A percentile compares a stretch with the other conserved stretches of the same genome.
These are phyloP conservation scores for Agaricus subrufescens DNA, from an alignment of 768 basidiomycete species.

Conservation along the genomic window DNA sequence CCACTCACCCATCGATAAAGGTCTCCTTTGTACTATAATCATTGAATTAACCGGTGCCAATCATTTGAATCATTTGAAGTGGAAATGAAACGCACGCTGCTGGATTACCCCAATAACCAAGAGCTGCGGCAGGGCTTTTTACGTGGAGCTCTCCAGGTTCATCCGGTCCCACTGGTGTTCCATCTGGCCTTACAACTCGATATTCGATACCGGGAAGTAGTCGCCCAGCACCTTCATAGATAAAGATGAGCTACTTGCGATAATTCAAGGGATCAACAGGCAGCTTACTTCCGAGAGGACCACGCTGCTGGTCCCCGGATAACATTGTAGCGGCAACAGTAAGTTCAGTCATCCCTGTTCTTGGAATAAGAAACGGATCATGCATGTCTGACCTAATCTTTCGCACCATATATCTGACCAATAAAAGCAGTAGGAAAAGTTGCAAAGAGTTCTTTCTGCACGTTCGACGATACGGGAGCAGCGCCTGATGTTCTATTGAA, in stretches of 20 bases:
- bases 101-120: constrained; percentile 42
- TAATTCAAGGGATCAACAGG: constrained; percentile 10
- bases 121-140: constrained; percentile 35
- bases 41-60: background rate
- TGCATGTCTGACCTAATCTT: constrained; percentile 2
- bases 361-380: background rate
- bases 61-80: constrained; percentile 12
- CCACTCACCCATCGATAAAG: constrained; percentile 51
- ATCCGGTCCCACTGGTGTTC: constrained; percentile 33
- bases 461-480: constrained; percentile 50
- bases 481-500: constrained; percentile 40
- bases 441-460: constrained; percentile 39
- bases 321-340: constrained; percentile 45
- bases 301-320: constrained; percentile 32
- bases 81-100: constrained; percentile 40
- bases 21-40: constrained; percentile 47
- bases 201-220: constrained; percentile 41
- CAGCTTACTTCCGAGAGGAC: constrained; percentile 32
- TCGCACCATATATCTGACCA: constrained; percentile 58
- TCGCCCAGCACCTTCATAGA: constrained; percentile 29
- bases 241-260: background rate
- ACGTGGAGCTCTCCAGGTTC: constrained; percentile 48
- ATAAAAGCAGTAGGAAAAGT: constrained; percentile 46
- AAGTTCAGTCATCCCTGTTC: constrained; percentile 28
- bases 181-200: constrained; percentile 42